phyloP scores from a whole-genome alignment of 768 basidiomycete species.

The Lepiota subincarnata region DNA sequence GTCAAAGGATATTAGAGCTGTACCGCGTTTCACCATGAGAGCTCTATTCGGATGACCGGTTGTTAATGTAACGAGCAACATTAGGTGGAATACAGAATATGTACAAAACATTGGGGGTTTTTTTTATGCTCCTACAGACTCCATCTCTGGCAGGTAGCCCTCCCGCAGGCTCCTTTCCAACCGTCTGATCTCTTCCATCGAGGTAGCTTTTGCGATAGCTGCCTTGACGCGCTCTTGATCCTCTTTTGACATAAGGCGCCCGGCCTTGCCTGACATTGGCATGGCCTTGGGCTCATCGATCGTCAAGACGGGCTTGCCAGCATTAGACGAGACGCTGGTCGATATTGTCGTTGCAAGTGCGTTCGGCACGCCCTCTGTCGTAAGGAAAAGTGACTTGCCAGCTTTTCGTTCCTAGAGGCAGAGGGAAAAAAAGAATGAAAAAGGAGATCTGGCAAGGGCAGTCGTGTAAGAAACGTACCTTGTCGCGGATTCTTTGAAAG shows the following conservation, averaged over 20 bases:
- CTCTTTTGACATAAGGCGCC: constrained; percentile 86
- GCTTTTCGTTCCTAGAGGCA: constrained; percentile 67
- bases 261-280: constrained; percentile 59
- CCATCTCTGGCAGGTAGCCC: constrained; percentile 77
- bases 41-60: not conserved
- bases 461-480: constrained; percentile 60
- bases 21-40: not conserved
- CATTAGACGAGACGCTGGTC: constrained; percentile 62
- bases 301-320: constrained; percentile 59
- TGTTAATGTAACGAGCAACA: not conserved
- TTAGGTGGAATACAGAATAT: constrained; percentile 10
- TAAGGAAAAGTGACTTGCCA: constrained; percentile 73
- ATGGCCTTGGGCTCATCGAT: constrained; percentile 75
- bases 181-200: constrained; percentile 82
- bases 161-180: constrained; percentile 80
- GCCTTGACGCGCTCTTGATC: constrained; percentile 84
- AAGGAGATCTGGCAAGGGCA: constrained; percentile 7
- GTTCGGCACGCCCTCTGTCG: constrained; percentile 73
- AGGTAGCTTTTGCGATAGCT: constrained; percentile 87
- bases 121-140: constrained; percentile 69
- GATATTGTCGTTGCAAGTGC: constrained; percentile 77
- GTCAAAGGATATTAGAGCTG: constrained; percentile 33
- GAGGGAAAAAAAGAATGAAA: not conserved
- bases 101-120: constrained; percentile 6
- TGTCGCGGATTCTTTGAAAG: constrained; percentile 92